phyloP scores from a whole-genome alignment of 257 asterid species.

The Jaltomata sinuosa region DNA sequence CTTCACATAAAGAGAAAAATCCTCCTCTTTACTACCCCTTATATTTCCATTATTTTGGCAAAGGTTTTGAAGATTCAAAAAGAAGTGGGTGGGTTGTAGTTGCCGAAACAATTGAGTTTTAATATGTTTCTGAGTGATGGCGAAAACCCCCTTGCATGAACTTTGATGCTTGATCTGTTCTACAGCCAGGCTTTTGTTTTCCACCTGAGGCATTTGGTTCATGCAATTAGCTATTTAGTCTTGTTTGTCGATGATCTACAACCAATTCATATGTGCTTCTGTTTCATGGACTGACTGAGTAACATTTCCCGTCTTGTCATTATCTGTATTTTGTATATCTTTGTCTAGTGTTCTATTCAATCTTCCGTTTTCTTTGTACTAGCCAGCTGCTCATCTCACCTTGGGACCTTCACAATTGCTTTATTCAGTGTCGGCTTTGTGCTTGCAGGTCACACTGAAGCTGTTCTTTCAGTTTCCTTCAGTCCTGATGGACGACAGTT shows the following conservation, averaged over 20 bases:
- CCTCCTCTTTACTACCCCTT: neutral
- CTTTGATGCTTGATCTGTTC: neutral
- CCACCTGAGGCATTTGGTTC: neutral
- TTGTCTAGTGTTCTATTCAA: neutral
- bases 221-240: neutral
- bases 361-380: neutral
- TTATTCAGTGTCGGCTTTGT: neutral
- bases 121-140: neutral
- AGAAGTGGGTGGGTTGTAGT: neutral
- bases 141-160: neutral
- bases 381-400: neutral
- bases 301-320: neutral
- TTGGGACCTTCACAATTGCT: neutral
- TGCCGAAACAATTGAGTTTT: neutral
- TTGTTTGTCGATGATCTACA: neutral
- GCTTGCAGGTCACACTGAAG: slow-evolving; percentile 78
- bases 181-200: neutral
- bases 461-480: slow-evolving; percentile 92
- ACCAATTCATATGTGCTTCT: neutral
- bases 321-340: neutral
- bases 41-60: neutral
- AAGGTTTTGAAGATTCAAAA: neutral
- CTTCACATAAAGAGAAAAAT: neutral
- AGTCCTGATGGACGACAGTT: slow-evolving; percentile 89
- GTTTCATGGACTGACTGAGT: neutral